Evolutionary conservation across 2,329 filamentous ascomycete species (phyloP).

Genomic region (Talaromyces pinophilus): DNA sequence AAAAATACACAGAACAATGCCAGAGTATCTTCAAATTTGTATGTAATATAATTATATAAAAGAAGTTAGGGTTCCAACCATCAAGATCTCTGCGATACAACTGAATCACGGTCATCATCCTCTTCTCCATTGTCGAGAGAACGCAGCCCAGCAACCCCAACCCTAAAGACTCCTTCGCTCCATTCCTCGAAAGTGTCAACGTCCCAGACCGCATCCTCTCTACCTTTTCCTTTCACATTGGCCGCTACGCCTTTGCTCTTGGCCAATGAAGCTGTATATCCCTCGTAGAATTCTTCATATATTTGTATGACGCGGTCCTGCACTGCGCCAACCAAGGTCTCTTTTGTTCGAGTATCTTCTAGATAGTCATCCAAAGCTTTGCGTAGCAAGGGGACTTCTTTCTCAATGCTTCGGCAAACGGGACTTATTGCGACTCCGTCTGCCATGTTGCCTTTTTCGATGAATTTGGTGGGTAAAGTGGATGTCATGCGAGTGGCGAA

Average conservation of each 20-base stretch:
- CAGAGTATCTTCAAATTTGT: not conserved
- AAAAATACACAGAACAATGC: not conserved
- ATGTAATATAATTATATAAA: conserved; percentile 1
- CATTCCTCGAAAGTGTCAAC: conserved; percentile 65
- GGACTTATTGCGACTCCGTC: conserved; percentile 47
- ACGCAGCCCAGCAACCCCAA: conserved; percentile 47
- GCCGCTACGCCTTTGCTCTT: conserved; percentile 37
- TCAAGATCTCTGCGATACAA: conserved; percentile 1
- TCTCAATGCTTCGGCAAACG: conserved; percentile 58
- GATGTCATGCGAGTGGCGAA: conserved; percentile 61
- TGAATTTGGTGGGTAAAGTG: conserved; percentile 43
- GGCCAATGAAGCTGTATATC: conserved; percentile 44
- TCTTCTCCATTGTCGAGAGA: conserved; percentile 35
- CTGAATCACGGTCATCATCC: conserved; percentile 26
- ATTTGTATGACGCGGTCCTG: conserved; percentile 63
- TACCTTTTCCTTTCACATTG: conserved; percentile 59
- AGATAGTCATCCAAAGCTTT: conserved; percentile 63
- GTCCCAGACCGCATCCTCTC: conserved; percentile 65
- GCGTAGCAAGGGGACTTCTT: conserved; percentile 59
- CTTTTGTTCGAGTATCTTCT: conserved; percentile 64
- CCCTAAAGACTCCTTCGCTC: conserved; percentile 60
- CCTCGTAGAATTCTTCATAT: conserved; percentile 66
- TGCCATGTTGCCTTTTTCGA: conserved; percentile 41
- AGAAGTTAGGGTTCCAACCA: not conserved
- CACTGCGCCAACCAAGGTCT: conserved; percentile 67